These are phyloP conservation scores for Pulveroboletus ravenelii DNA, from an alignment of 768 basidiomycete genomes.

Conservation along the genomic window DNA sequence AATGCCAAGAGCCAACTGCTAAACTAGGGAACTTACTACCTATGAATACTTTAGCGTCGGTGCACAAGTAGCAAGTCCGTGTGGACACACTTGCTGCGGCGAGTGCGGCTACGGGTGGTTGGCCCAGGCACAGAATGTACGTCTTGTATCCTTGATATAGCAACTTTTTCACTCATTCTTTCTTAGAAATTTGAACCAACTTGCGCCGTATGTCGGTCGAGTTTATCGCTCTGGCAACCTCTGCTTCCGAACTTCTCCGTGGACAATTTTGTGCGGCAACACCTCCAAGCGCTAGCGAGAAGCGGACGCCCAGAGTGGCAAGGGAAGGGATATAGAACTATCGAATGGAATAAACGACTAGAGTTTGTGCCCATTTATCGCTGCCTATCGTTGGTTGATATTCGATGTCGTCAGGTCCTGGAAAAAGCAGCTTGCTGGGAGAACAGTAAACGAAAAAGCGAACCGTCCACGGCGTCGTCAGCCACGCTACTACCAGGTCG, in stretches of 20 bases:
- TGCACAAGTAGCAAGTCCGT: constrained; percentile 62
- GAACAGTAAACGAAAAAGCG: constrained; percentile 16
- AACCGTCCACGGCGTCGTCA: constrained; percentile 13
- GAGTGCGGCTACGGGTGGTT: constrained; percentile 63
- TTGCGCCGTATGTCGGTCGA: constrained; percentile 60
- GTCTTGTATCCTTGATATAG: constrained; percentile 10
- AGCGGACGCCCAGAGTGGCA: constrained; percentile 52
- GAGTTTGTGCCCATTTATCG: constrained; percentile 38
- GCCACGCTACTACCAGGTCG: constrained; percentile 8
- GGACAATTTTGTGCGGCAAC: constrained; percentile 56
- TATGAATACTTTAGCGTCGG: constrained; percentile 42
- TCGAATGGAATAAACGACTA: constrained; percentile 52
- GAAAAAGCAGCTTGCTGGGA: constrained; percentile 21
- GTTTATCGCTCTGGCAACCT: constrained; percentile 36
- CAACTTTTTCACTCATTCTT: constrained; percentile 1
- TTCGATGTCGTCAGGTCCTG: constrained; percentile 20
- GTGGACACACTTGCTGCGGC: constrained; percentile 71
- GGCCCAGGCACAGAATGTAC: constrained; percentile 43
- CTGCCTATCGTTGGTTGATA: neutral
- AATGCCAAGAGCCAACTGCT: neutral
- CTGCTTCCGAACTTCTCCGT: constrained; percentile 63
- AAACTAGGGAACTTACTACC: constrained; percentile 2
- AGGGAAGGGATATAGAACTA: constrained; percentile 39
- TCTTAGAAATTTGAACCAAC: constrained; percentile 38
- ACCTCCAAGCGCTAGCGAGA: constrained; percentile 45